Percentiles rank a stretch among this genome's conserved stretches.
phyloP scores from a whole-genome alignment of 2,329 filamentous ascomycete species.

The Periconia sp. region DNA sequence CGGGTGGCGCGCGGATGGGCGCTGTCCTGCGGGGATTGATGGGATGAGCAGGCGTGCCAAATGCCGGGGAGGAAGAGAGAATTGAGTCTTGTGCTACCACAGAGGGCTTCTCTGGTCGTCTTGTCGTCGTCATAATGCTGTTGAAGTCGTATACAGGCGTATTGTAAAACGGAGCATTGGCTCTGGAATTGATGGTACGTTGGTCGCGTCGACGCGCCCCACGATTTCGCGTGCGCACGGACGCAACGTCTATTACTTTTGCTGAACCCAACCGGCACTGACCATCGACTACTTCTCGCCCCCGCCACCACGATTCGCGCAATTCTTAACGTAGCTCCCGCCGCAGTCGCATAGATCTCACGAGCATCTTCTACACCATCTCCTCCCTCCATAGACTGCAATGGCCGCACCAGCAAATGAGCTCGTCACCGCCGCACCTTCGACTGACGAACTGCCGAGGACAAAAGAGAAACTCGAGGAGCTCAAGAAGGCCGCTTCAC shows the following conservation, averaged over 20 bases:
- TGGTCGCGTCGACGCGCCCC: constrained; percentile 30
- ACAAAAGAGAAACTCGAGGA: constrained; percentile 73
- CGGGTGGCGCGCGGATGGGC: constrained; percentile 52
- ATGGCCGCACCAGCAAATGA: constrained; percentile 35
- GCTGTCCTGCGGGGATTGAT: constrained; percentile 62
- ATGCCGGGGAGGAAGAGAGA: constrained; percentile 88
- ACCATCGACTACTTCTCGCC: constrained; percentile 1
- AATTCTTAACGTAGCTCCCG: background rate
- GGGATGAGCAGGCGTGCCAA: constrained; percentile 84
- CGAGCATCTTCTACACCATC: background rate
- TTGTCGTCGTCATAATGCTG: constrained; percentile 33
- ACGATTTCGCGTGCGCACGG: constrained; percentile 20
- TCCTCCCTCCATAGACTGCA: too few species aligned
- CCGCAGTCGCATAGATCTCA: constrained; percentile 14
- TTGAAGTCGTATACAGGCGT: too few species aligned
- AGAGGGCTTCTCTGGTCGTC: constrained; percentile 38
- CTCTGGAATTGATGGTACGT: constrained; percentile 21
- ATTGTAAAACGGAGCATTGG: too few species aligned
- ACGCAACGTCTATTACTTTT: constrained; percentile 13
- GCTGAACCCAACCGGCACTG: background rate
- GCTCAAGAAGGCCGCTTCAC: constrained; percentile 78
- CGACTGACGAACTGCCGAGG: constrained; percentile 39
- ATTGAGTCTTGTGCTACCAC: constrained; percentile 61
- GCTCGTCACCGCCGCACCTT: constrained; percentile 24
- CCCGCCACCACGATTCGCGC: constrained; percentile 1